Percentiles rank a stretch among this genome's conserved stretches.
These are phyloP conservation scores for Pleurotus tuber-regium DNA, from an alignment of 768 basidiomycete genomes.

Conservation along the genomic window DNA sequence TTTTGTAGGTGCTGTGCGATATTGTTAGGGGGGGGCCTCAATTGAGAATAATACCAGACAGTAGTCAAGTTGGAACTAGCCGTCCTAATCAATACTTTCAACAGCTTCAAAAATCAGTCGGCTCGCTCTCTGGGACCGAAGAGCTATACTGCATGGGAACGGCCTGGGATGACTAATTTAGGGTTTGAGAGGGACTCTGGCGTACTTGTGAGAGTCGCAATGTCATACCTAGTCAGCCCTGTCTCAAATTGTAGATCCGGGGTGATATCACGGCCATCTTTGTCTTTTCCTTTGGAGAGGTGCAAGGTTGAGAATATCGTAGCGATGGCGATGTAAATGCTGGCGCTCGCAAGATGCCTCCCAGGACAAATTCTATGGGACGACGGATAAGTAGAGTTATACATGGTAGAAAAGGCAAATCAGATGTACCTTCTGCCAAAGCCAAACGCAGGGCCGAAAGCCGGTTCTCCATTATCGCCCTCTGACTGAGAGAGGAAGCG, in stretches of 20 bases:
- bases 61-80: too few species aligned
- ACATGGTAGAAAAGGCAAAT: conserved; percentile 5
- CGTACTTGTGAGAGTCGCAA: not conserved
- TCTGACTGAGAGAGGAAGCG: conserved; percentile 25
- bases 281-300: conserved; percentile 38
- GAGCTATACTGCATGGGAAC: conserved; percentile 43
- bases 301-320: conserved; percentile 43
- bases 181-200: not conserved
- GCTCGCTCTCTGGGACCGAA: conserved; percentile 32
- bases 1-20: too few species aligned
- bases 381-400: not conserved
- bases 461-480: conserved; percentile 33
- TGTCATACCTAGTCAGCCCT: conserved; percentile 45
- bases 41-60: too few species aligned
- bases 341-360: conserved; percentile 46
- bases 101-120: not conserved
- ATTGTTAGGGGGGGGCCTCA: too few species aligned
- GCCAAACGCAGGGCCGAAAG: conserved; percentile 49
- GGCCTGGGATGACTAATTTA: conserved; percentile 49
- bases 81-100: not conserved
- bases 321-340: conserved; percentile 43
- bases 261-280: conserved; percentile 37
- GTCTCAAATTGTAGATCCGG: conserved; percentile 34
- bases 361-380: conserved; percentile 52
- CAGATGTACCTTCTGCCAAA: conserved; percentile 49